These are phyloP conservation scores for Eucalyptus fibrosa DNA, from an alignment of 345 rosid genomes.

Conservation along the genomic window DNA sequence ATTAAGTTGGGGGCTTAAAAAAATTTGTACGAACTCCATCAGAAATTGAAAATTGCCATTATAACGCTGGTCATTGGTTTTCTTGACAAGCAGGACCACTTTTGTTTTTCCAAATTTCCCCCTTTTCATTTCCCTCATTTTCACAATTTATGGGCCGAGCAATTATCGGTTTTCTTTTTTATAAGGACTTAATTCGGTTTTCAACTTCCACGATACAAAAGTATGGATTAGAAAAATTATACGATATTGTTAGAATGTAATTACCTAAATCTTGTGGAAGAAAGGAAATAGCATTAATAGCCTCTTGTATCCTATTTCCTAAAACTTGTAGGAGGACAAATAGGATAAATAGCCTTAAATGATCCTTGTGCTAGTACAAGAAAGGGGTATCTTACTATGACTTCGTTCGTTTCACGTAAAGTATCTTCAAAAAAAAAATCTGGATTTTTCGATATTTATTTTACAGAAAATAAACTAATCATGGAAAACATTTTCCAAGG, in stretches of 20 bases:
- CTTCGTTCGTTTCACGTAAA: too few relatives aligned
- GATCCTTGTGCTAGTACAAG: neutral
- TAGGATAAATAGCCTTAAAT: neutral
- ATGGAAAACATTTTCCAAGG: too few relatives aligned
- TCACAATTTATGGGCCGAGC: neutral
- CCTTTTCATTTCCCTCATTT: neutral
- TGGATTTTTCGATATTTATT: accelerated
- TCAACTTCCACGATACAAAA: neutral
- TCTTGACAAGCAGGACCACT: neutral
- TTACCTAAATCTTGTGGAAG: neutral
- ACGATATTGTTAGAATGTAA: neutral
- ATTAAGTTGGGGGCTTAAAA: neutral
- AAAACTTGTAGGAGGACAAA: neutral
- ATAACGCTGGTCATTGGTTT: neutral
- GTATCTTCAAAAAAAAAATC: too few relatives aligned
- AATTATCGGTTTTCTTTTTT: neutral
- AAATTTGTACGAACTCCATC: neutral
- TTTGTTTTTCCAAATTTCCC: neutral
- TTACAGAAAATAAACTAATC: too few relatives aligned
- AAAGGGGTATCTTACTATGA: neutral
- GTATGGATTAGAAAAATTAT: neutral
- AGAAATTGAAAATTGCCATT: neutral
- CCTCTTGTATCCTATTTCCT: neutral
- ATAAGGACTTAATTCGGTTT: neutral
- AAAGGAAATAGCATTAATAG: neutral